These are phyloP conservation scores for Trichoderma cornu-damae DNA, from an alignment of 2,329 filamentous ascomycete species.

Conservation along the genomic window DNA sequence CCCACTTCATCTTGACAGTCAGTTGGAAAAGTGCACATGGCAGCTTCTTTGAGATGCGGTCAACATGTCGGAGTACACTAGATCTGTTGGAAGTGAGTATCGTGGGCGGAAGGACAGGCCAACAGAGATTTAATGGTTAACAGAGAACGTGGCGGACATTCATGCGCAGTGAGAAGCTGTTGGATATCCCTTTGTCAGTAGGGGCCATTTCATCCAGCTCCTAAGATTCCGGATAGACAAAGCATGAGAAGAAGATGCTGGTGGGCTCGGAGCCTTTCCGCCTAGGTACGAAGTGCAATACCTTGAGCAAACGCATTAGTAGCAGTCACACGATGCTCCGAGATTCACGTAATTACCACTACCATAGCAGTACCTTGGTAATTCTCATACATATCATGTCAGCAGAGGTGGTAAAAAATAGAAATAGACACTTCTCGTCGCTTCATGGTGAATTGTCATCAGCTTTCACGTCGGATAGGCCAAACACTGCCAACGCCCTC, in stretches of 20 bases:
- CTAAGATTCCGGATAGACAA: background rate
- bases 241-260: background rate
- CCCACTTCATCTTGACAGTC: background rate
- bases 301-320: too few relatives aligned
- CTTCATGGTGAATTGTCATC: too few relatives aligned
- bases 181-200: background rate
- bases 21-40: background rate
- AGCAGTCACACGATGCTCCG: too few relatives aligned
- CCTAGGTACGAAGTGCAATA: too few relatives aligned
- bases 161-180: background rate
- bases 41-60: background rate
- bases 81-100: background rate
- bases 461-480: too few relatives aligned
- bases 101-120: background rate
- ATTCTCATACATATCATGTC: too few relatives aligned
- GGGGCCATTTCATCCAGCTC: background rate
- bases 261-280: too few relatives aligned
- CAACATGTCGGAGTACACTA: background rate
- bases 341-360: too few relatives aligned
- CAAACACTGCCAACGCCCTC: too few relatives aligned
- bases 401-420: too few relatives aligned
- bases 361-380: too few relatives aligned
- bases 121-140: background rate
- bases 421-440: too few relatives aligned
- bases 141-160: background rate